A percentile compares a stretch with the other conserved stretches of the same genome.
phyloP scores from a whole-genome alignment of 2,329 filamentous ascomycete genomes.

The Macrophomina pseudophaseolina region DNA sequence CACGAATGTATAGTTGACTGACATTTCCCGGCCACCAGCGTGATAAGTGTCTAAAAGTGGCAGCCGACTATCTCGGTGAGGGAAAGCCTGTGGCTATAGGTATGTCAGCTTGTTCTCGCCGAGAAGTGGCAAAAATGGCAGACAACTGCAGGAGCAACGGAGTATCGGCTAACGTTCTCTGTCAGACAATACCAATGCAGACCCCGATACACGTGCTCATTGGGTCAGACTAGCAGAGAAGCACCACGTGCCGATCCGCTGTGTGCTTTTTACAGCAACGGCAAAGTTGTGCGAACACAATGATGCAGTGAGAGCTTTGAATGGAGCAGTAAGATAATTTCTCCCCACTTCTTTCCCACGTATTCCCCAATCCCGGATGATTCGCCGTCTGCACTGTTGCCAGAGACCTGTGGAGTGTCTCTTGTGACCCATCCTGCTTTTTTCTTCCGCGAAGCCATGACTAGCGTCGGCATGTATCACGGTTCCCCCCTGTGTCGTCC shows the following conservation, averaged over 20 bases:
- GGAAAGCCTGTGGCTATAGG: conserved; percentile 77
- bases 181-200: conserved; percentile 93
- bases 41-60: conserved; percentile 72
- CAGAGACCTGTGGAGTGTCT: conserved; percentile 14
- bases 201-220: conserved; percentile 73
- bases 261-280: conserved; percentile 80
- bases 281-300: conserved; percentile 81
- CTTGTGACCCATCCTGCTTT: background rate
- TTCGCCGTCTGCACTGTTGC: conserved; percentile 10
- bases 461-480: background rate
- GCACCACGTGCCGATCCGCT: conserved; percentile 75
- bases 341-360: conserved; percentile 32
- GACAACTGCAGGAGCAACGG: conserved; percentile 6
- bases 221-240: conserved; percentile 79
- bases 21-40: conserved; percentile 49
- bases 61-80: conserved; percentile 66
- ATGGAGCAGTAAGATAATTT: conserved; percentile 34
- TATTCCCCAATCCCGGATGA: background rate
- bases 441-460: conserved; percentile 1
- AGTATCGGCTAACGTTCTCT: conserved; percentile 2
- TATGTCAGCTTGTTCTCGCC: conserved; percentile 53
- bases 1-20: conserved; percentile 35
- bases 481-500: background rate
- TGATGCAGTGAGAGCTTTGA: conserved; percentile 77
- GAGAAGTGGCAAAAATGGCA: conserved; percentile 5